Evolutionary conservation across 2,329 filamentous ascomycete genomes (phyloP).

Genomic region (Colletotrichum musae): DNA sequence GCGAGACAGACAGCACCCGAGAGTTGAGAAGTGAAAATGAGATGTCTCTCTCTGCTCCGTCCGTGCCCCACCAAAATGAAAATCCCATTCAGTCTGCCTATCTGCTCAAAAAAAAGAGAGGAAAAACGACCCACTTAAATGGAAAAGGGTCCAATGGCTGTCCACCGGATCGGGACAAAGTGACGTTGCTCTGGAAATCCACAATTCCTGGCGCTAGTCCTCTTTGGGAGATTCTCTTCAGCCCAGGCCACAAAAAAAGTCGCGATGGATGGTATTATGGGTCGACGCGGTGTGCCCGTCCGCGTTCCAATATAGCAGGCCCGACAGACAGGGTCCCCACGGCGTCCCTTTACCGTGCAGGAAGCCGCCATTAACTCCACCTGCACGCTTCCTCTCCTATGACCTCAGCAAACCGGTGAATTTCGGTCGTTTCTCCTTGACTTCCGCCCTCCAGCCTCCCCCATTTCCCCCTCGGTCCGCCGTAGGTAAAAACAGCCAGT

Average conservation of each 20-base stretch:
- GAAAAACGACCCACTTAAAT: constrained; percentile 14
- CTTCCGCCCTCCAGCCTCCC: constrained; percentile 6
- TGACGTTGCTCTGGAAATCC: constrained; percentile 41
- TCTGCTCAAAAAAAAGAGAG: background rate
- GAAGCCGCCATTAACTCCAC: constrained; percentile 39
- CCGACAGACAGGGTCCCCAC: constrained; percentile 26
- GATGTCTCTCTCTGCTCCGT: constrained; percentile 21
- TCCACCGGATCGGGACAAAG: constrained; percentile 5
- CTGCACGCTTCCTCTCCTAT: constrained; percentile 35
- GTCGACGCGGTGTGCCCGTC: constrained; percentile 34
- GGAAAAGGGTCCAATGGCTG: constrained; percentile 31
- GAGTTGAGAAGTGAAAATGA: constrained; percentile 22
- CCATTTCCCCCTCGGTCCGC: background rate
- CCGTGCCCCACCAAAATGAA: constrained; percentile 37
- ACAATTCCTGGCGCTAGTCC: constrained; percentile 13
- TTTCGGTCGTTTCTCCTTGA: constrained; percentile 8
- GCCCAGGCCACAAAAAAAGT: constrained; percentile 29
- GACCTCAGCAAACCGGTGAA: constrained; percentile 30
- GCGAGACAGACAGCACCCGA: constrained; percentile 9
- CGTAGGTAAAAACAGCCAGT: background rate
- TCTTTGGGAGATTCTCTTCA: background rate
- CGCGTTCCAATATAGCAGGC: constrained; percentile 39
- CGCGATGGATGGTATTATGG: constrained; percentile 25
- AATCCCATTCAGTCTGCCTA: constrained; percentile 30
- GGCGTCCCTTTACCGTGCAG: constrained; percentile 39